Evolutionary conservation across 345 rosid species (phyloP).

Genomic region (Populus nigra): DNA sequence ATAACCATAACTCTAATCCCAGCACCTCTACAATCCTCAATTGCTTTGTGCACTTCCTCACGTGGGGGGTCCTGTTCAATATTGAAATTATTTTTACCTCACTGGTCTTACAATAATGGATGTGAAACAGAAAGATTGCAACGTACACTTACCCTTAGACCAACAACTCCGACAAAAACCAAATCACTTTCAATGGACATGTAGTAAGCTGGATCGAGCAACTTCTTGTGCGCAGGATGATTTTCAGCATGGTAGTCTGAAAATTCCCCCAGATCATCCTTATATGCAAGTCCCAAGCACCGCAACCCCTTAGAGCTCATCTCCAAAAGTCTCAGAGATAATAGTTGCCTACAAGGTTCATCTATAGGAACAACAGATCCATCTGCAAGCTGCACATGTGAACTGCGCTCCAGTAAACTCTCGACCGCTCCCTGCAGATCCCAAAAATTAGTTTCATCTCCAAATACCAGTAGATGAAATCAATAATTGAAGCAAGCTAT

Average conservation of each 20-base stretch:
- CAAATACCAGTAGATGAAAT: background rate
- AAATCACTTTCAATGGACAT: slow-evolving; percentile 63
- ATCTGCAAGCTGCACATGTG: slow-evolving; percentile 76
- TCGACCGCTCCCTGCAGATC: slow-evolving; percentile 83
- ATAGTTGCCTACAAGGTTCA: slow-evolving; percentile 62
- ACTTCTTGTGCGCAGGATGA: slow-evolving; percentile 85
- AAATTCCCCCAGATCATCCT: slow-evolving; percentile 78
- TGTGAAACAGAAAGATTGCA: slow-evolving; percentile 1
- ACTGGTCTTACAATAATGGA: background rate
- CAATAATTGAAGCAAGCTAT: background rate
- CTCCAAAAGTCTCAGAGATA: slow-evolving; percentile 57
- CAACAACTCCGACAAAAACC: slow-evolving; percentile 78
- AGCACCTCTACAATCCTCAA: slow-evolving; percentile 74
- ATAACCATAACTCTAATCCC: slow-evolving; percentile 90
- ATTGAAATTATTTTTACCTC: background rate
- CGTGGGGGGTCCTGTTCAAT: slow-evolving; percentile 80
- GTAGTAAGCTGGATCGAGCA: slow-evolving; percentile 77
- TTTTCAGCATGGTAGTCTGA: slow-evolving; percentile 60
- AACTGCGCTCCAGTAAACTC: slow-evolving; percentile 76
- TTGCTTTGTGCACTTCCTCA: slow-evolving; percentile 72
- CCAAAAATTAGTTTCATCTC: background rate
- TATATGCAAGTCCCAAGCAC: slow-evolving; percentile 85
- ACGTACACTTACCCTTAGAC: slow-evolving; percentile 58
- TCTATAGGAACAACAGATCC: slow-evolving; percentile 71
- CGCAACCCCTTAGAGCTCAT: slow-evolving; percentile 86